Evolutionary conservation across 495 filamentous ascomycete species (phyloP).

Genomic region (Podospora tetraspora): DNA sequence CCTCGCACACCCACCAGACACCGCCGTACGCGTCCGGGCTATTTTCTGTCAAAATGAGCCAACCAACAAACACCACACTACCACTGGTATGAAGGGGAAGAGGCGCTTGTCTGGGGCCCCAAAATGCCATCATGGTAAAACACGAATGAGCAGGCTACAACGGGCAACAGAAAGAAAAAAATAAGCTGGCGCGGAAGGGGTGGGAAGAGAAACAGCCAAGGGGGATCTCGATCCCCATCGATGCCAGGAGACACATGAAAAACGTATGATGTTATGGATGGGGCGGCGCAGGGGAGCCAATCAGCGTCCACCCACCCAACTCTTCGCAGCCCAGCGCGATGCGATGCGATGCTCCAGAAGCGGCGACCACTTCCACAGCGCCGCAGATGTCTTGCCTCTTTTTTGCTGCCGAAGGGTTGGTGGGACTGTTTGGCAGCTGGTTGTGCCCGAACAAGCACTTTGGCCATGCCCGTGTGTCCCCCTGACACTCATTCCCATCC

Average conservation of each 20-base stretch:
- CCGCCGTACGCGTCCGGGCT: not conserved
- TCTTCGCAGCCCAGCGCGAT: conserved; percentile 17
- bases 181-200: not conserved
- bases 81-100: not conserved
- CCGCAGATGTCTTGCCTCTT: not conserved
- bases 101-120: not conserved
- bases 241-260: conserved; percentile 29
- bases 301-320: conserved; percentile 18
- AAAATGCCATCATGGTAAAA: conserved; percentile 22
- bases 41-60: not conserved
- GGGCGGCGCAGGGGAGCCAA: conserved; percentile 24
- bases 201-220: conserved; percentile 12
- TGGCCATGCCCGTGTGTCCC: not conserved
- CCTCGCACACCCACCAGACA: not conserved
- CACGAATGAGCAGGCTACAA: conserved; percentile 14
- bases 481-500: not conserved
- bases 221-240: conserved; percentile 35
- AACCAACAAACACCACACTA: not conserved
- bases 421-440: not conserved
- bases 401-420: not conserved
- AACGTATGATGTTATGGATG: conserved; percentile 30
- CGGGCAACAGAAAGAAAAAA: conserved; percentile 3
- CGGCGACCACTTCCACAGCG: not conserved
- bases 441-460: not conserved
- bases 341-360: not conserved